Conservation (phyloP, 2,329 filamentous ascomycete species). For the Beauveria asiatica region DNA sequence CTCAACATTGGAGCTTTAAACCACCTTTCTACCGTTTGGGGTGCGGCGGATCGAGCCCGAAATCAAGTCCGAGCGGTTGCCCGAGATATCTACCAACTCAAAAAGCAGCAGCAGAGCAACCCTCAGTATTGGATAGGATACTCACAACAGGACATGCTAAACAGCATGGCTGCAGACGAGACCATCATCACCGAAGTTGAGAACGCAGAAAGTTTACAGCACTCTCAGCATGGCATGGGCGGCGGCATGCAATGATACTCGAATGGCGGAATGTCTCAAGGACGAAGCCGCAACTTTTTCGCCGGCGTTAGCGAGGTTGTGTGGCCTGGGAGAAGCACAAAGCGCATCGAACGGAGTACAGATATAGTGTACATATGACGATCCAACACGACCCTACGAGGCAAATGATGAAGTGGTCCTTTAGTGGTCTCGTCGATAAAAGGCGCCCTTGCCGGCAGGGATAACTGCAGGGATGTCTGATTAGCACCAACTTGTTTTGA, state of each 20-base stretch:
- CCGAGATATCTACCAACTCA: constrained; percentile 59
- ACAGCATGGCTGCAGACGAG: constrained; percentile 47
- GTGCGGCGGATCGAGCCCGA: constrained; percentile 59
- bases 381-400: not conserved
- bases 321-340: not conserved
- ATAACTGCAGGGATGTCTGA: not conserved
- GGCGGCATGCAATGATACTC: not conserved
- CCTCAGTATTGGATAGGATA: constrained; percentile 47
- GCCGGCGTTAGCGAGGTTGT: not conserved
- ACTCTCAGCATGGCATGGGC: constrained; percentile 11
- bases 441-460: not conserved
- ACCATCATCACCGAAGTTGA: constrained; percentile 52
- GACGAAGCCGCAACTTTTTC: not conserved
- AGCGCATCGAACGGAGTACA: not conserved
- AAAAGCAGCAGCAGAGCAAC: constrained; percentile 46
- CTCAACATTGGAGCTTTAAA: constrained; percentile 72
- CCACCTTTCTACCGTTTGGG: constrained; percentile 61
- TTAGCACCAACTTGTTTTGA: not conserved
- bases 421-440: not conserved
- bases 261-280: not conserved
- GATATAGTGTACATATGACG: not conserved
- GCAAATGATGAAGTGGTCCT: not conserved
- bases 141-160: constrained; percentile 46
- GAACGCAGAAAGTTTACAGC: constrained; percentile 18
- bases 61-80: constrained; percentile 70